A percentile compares a stretch with the other conserved stretches of the same genome.
phyloP scores from a whole-genome alignment of 106 monocot species.

The Vanilla planifolia region DNA sequence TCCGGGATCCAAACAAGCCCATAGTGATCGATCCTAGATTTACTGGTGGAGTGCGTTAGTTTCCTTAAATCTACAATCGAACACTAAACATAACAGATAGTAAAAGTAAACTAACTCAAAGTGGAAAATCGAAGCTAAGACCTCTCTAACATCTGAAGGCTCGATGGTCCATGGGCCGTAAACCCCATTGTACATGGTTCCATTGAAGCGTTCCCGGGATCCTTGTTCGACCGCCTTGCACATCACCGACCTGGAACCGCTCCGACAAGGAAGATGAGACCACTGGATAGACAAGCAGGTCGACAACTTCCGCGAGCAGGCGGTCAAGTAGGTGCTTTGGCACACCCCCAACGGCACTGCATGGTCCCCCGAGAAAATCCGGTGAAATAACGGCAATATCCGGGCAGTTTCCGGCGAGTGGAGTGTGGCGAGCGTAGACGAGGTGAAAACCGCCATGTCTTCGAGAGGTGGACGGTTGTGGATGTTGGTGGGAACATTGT shows the following conservation, averaged over 20 bases:
- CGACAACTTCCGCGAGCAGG: not conserved
- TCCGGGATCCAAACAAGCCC: too few species aligned
- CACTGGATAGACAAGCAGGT: not conserved
- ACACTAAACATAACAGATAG: too few species aligned
- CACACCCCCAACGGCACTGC: too few species aligned
- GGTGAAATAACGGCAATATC: slow-evolving; percentile 2
- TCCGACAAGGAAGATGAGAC: slow-evolving; percentile 2
- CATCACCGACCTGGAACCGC: slow-evolving; percentile 15
- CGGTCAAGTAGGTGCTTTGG: not conserved
- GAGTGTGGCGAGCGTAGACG: not conserved
- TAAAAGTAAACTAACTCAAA: too few species aligned
- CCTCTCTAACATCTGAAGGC: slow-evolving; percentile 72
- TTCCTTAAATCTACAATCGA: too few species aligned
- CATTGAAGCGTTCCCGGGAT: slow-evolving; percentile 7
- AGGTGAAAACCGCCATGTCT: not conserved
- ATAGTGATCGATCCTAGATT: too few species aligned
- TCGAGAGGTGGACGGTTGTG: too few species aligned
- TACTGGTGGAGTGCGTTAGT: too few species aligned
- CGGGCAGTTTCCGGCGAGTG: not conserved
- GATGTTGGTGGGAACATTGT: too few species aligned
- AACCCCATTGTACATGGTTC: slow-evolving; percentile 54
- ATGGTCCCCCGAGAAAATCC: not conserved
- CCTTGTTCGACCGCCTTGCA: slow-evolving; percentile 34
- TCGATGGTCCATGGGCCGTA: slow-evolving; percentile 95
- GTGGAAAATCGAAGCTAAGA: not conserved